Base-by-base conservation (phyloP, 1,139 yeast genomes). In the Geotrichum klebahnii region DNA sequence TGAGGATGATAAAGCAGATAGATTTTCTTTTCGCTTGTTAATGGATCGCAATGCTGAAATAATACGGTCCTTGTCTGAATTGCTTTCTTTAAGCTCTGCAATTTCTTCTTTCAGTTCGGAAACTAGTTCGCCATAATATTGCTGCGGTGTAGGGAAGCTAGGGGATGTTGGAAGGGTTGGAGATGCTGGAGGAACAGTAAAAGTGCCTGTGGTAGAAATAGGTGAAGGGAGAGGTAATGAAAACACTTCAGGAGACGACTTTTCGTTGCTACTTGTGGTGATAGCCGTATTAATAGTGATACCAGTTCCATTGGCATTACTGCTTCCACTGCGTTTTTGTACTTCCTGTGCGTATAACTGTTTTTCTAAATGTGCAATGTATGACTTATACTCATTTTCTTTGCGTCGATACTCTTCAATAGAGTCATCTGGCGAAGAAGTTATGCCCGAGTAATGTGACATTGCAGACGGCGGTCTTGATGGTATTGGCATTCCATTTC, bases 41-140 rank as follows among this genome's bases (percentile, higher is more conserved):
- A 61, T 52, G 12, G 63, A 58, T 10, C 63, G 54, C 24, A 89
- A 71, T 6, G 92, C 89, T 56, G 77, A 78, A 51, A 89, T 85
- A 55, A 88, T 81, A 46, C 82, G 82, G 58, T 88, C 95, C 64
- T 88, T 88, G 58, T 79, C 78, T 49, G 76, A 75, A 46, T 86
- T 66, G 46, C 77, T 73, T 53, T 79, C 83, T 59, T 76, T 77
- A 58, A 88, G 70, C 51, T 81, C 87, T 44, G 71, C 63, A 5
- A 87, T 78, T 62, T 86, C 95, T 49, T 80, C 89, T 55, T 78
- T 82, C 58, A 83, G 84, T 37, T 82, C 88, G 52, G 73, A 73
- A 52, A 82, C 55, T 28, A 68, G 54, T 26, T 61, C 61, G 37
- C 56, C 56, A 38, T 47, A 51, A 47, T 55, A 60, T 9, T 14